Conservation (phyloP, 148 eudicot genomes). For the Euryodendron excelsum region DNA sequence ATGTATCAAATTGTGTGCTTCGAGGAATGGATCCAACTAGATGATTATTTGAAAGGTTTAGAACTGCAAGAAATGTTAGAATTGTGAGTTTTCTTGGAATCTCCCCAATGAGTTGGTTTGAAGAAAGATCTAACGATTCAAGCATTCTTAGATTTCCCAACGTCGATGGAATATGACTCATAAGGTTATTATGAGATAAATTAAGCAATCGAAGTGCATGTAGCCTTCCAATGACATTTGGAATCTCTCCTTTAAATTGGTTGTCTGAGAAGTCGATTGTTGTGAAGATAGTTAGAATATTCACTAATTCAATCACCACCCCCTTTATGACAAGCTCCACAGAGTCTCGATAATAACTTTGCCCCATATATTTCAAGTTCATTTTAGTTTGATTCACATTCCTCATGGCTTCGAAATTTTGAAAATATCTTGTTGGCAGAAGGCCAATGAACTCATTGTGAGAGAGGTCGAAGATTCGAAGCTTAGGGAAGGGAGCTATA, state of each 20-base stretch:
- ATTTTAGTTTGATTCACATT: neutral
- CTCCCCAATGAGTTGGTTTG: slow-evolving; percentile 20
- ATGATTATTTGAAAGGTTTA: slow-evolving; percentile 28
- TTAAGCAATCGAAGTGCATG: slow-evolving; percentile 25
- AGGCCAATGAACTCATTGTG: slow-evolving; percentile 30
- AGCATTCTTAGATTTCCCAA: slow-evolving; percentile 21
- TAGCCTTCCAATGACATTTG: slow-evolving; percentile 18
- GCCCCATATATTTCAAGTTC: neutral
- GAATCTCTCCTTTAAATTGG: slow-evolving; percentile 27
- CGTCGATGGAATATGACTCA: slow-evolving; percentile 26
- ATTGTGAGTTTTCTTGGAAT: slow-evolving; percentile 29
- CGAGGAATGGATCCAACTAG: slow-evolving; percentile 23
- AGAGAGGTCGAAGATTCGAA: slow-evolving; percentile 32
- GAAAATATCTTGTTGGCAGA: slow-evolving; percentile 19
- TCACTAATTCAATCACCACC: neutral
- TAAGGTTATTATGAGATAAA: slow-evolving; percentile 36
- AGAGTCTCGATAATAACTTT: neutral
- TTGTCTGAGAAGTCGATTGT: slow-evolving; percentile 24
- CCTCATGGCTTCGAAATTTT: slow-evolving; percentile 18
- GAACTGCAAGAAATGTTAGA: slow-evolving; percentile 17
- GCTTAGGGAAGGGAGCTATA: slow-evolving; percentile 8
- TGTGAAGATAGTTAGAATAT: slow-evolving; percentile 1
- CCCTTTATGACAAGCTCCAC: slow-evolving; percentile 3
- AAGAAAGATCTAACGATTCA: slow-evolving; percentile 39
- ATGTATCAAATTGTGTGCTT: slow-evolving; percentile 18